Percentiles rank a stretch among this genome's conserved stretches.
Evolutionary conservation across 2,329 filamentous ascomycete species (phyloP).

Genomic region (Chaetomiaceae sp.): DNA sequence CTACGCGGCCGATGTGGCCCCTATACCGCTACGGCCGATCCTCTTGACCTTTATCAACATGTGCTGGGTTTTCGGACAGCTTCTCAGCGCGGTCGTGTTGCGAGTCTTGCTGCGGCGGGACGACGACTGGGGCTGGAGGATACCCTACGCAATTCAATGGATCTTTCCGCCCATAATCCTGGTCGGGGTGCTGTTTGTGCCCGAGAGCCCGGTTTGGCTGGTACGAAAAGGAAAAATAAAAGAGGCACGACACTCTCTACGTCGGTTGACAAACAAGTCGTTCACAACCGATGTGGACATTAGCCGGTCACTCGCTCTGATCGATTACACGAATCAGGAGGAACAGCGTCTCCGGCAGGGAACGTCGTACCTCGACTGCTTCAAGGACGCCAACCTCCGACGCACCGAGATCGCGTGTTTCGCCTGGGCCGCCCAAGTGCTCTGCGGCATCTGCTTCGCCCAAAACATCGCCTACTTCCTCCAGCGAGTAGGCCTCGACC

Average conservation of each 20-base stretch:
- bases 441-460: conserved; percentile 29
- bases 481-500: conserved; percentile 19
- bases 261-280: conserved; percentile 26
- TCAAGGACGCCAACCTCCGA: conserved; percentile 37
- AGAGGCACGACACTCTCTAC: conserved; percentile 32
- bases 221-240: conserved; percentile 37
- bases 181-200: conserved; percentile 37
- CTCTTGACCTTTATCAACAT: conserved; percentile 53
- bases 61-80: conserved; percentile 54
- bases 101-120: conserved; percentile 32
- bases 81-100: conserved; percentile 41
- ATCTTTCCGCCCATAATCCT: conserved; percentile 41
- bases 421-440: too few relatives aligned
- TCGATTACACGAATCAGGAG: conserved; percentile 38
- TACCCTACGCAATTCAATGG: conserved; percentile 47
- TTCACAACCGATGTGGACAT: conserved; percentile 12
- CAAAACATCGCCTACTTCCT: conserved; percentile 29
- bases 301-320: conserved; percentile 37
- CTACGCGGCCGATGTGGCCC: conserved; percentile 48
- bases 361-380: conserved; percentile 38
- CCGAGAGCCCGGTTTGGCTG: conserved; percentile 43
- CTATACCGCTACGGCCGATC: conserved; percentile 44
- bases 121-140: conserved; percentile 42
- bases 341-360: conserved; percentile 32
- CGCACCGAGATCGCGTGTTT: conserved; percentile 33